Evolutionary conservation across 2,329 filamentous ascomycete species (phyloP).

Genomic region (Didymella lethalis): DNA sequence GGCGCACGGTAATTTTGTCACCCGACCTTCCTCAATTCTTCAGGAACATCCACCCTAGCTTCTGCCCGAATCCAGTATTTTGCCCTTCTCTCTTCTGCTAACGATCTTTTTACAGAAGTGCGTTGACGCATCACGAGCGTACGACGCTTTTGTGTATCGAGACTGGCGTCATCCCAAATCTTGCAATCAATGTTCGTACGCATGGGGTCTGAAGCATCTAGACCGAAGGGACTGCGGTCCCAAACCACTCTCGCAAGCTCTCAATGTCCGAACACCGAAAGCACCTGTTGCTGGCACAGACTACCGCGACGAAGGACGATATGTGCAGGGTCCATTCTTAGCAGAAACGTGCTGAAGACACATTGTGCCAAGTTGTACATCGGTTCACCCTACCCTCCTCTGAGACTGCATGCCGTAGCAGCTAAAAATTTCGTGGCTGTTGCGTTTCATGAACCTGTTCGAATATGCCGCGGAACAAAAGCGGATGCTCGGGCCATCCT

Average conservation of each 20-base stretch:
- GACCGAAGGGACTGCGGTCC: slow-evolving; percentile 1
- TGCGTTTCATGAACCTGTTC: slow-evolving; percentile 14
- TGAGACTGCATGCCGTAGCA: slow-evolving; percentile 15
- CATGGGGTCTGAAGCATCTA: slow-evolving; percentile 13
- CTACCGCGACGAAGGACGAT: background rate
- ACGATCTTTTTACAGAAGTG: slow-evolving; percentile 4
- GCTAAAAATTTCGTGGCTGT: background rate
- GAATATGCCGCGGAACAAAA: slow-evolving; percentile 2
- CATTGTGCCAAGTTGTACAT: slow-evolving; percentile 1
- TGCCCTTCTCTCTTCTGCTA: slow-evolving; percentile 5
- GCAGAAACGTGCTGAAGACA: slow-evolving; percentile 10
- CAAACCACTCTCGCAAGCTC: slow-evolving; percentile 7
- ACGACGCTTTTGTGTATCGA: slow-evolving; percentile 5
- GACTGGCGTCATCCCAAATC: slow-evolving; percentile 7
- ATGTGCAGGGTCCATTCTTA: slow-evolving; percentile 10
- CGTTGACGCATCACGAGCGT: slow-evolving; percentile 2
- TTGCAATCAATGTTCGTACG: background rate
- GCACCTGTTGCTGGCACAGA: slow-evolving; percentile 1
- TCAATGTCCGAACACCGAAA: slow-evolving; percentile 1
- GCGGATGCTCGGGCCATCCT: background rate
- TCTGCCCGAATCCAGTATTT: slow-evolving; percentile 2
- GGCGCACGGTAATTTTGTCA: slow-evolving; percentile 10
- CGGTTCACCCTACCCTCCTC: slow-evolving; percentile 1
- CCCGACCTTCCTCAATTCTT: slow-evolving; percentile 20
- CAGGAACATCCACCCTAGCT: slow-evolving; percentile 7